These are phyloP conservation scores for Protea cynaroides DNA, from an alignment of 164 flowering plant genomes.

Conservation along the genomic window DNA sequence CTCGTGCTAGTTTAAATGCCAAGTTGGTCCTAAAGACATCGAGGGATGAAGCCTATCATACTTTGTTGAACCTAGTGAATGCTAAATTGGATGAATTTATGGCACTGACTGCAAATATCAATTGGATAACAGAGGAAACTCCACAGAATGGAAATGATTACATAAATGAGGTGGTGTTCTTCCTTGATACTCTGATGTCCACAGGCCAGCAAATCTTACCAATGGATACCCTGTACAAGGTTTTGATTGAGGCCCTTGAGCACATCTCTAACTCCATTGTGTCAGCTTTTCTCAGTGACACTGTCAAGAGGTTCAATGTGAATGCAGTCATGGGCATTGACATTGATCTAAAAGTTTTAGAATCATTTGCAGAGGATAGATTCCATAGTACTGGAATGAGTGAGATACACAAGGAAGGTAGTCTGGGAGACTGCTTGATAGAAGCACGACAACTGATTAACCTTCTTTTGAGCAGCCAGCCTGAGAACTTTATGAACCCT, in stretches of 20 bases:
- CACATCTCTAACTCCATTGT: constrained; percentile 62
- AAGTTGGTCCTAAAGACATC: constrained; percentile 73
- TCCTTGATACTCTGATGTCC: constrained; percentile 69
- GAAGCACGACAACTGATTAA: constrained; percentile 81
- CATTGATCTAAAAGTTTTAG: constrained; percentile 57
- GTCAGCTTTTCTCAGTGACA: constrained; percentile 69
- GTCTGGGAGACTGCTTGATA: constrained; percentile 50
- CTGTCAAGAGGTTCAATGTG: constrained; percentile 71
- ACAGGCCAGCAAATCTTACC: constrained; percentile 88
- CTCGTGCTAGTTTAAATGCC: constrained; percentile 57
- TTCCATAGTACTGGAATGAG: constrained; percentile 56
- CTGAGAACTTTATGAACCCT: constrained; percentile 90
- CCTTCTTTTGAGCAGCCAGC: constrained; percentile 76
- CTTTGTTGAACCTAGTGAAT: constrained; percentile 57
- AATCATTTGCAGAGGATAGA: constrained; percentile 76
- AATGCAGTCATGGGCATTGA: constrained; percentile 63
- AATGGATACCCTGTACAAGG: constrained; percentile 64
- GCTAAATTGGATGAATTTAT: constrained; percentile 63
- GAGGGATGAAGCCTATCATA: constrained; percentile 70
- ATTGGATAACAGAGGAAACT: constrained; percentile 78
- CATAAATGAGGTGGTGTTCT: constrained; percentile 58
- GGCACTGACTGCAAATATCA: constrained; percentile 57
- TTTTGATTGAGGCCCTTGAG: constrained; percentile 75
- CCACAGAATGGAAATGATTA: constrained; percentile 46
- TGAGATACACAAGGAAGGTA: constrained; percentile 58